Base-by-base conservation (phyloP, 2,329 filamentous ascomycete species). In the Colletotrichum gigasporum region DNA sequence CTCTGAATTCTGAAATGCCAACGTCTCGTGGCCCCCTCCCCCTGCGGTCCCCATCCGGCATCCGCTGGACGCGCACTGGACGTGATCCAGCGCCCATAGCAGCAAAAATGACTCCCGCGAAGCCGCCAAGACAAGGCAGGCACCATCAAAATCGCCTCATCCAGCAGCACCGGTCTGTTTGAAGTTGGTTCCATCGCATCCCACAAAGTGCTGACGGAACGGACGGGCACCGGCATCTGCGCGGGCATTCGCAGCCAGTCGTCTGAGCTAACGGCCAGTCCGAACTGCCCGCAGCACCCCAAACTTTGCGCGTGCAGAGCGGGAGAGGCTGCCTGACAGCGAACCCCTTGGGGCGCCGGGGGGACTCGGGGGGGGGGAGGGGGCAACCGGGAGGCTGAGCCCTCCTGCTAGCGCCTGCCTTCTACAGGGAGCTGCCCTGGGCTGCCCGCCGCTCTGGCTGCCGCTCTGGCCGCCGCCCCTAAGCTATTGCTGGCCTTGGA, bases 231-330 rank as follows among this genome's bases (percentile, higher is more conserved):
- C 52, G 39, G 30, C 12, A 7, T 34, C 30, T n/a, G n/a, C n/a
- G 30, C 30, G 30, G 37, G 22, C 12, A 16, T 20, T 59, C 39
- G 35, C 37, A 42, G 28, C 9, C 32, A 26, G 30, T 59, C 55
- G 59, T 63, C 55, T 41, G 55, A 63, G 60, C 60, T 48, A 30
- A 26, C 55, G 55, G 60, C 22, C 47, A 60, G 55, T 60, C 60
- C 60, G 39, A 63, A 52, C 22, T 61, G 30, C 34, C 20, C 39
- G 16, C 16, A 37, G 28, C 54, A 6, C 9, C 16, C 39, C 14
- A 20, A 22, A 42, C 18, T 42, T 20, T 42, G 39, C 39, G 39
- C 42, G 20, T n/a, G 42, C 20, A 47, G 42, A 20, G 42, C 42
- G 47, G 56, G 35, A 59, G 28, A 51, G 48, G 48, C 35, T 35